Evolutionary conservation across 2,329 filamentous ascomycete genomes (phyloP).

Genomic region (Ophiosphaerella herpotricha): DNA sequence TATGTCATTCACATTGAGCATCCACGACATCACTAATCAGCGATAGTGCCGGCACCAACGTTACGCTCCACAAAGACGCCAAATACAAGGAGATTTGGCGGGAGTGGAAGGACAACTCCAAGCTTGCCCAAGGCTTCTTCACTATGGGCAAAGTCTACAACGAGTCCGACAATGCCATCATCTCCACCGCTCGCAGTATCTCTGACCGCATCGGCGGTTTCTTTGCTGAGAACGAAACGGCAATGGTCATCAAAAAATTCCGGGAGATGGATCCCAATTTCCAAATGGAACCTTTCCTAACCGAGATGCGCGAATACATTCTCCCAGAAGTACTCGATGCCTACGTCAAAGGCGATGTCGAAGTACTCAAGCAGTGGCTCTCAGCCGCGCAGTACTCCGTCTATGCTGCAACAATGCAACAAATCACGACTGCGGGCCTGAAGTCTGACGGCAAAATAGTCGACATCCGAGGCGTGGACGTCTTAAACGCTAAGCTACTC

Average conservation of each 20-base stretch:
- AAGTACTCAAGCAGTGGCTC: conserved; percentile 91
- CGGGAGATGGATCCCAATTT: conserved; percentile 93
- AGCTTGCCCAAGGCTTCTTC: conserved; percentile 86
- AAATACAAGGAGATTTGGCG: conserved; percentile 99
- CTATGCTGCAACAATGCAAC: conserved; percentile 94
- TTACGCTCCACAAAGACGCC: conserved; percentile 95
- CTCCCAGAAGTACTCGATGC: conserved; percentile 95
- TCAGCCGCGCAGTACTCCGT: conserved; percentile 96
- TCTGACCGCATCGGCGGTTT: conserved; percentile 92
- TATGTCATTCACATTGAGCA: conserved; percentile 55
- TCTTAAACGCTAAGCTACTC: conserved; percentile 76
- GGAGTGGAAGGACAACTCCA: conserved; percentile 89
- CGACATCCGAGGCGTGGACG: conserved; percentile 93
- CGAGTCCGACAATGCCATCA: conserved; percentile 95
- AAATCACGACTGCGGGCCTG: conserved; percentile 86
- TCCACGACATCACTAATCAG: conserved; percentile 11
- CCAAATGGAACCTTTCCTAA: conserved; percentile 91
- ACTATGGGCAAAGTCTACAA: conserved; percentile 85
- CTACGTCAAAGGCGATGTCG: conserved; percentile 93
- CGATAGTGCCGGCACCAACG: conserved; percentile 83
- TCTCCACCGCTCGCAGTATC: conserved; percentile 90
- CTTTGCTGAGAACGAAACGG: conserved; percentile 98
- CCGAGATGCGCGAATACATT: conserved; percentile 96
- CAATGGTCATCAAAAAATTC: conserved; percentile 97
- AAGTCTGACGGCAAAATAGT: conserved; percentile 94